phyloP scores from a whole-genome alignment of 129 eudicot species.

The Escallonia herrerae region DNA sequence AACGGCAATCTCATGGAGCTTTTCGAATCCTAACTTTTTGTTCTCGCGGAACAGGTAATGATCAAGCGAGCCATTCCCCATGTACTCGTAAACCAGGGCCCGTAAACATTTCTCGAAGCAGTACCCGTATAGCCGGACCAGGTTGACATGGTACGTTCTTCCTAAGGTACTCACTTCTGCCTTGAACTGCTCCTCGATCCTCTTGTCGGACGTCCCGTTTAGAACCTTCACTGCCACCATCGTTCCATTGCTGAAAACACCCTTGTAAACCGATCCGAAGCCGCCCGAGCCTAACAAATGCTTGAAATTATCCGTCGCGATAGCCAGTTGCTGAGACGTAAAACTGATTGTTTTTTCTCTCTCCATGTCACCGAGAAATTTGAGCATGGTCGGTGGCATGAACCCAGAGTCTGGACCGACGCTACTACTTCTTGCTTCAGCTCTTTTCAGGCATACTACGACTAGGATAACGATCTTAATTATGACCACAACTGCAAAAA shows the following conservation, averaged over 20 bases:
- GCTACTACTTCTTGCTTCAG: no score
- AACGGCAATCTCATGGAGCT: constrained; percentile 13
- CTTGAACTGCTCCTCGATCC: constrained; percentile 25
- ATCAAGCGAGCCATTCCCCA: constrained; percentile 7
- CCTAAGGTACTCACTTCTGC: constrained; percentile 31
- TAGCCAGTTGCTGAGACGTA: constrained; percentile 16
- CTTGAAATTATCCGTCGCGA: constrained; percentile 14
- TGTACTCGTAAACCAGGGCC: neutral
- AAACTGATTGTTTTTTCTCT: constrained; percentile 26
- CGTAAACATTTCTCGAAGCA: neutral
- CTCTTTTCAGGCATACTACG: no score
- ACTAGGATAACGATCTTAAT: no score
- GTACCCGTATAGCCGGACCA: neutral
- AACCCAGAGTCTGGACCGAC: no score
- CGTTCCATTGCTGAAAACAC: no score
- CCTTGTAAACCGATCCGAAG: constrained; percentile 29
- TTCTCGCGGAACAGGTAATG: neutral
- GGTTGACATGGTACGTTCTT: constrained; percentile 21
- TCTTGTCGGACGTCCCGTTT: no score
- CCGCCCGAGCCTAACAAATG: constrained; percentile 23
- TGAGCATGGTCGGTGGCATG: constrained; percentile 9
- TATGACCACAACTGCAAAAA: no score
- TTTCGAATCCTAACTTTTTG: constrained; percentile 9
- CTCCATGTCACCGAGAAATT: constrained; percentile 23
- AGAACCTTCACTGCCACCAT: no score